Base-by-base conservation (phyloP, 371 early-diverging fungal genomes). In the Coemansia sp. region DNA sequence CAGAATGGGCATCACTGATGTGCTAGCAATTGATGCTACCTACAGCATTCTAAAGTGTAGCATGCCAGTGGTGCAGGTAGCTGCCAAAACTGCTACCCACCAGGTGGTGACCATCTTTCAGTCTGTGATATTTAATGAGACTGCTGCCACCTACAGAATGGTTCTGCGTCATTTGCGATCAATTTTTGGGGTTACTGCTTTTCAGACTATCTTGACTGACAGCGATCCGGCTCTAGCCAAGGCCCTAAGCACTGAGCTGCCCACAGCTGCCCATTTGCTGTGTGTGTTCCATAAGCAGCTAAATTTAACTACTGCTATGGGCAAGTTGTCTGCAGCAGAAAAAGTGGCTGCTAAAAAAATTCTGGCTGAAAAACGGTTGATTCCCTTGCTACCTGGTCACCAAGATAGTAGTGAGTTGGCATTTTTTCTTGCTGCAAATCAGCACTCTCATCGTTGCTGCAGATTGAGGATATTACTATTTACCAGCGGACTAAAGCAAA, bases 31-130 rank as follows among this genome's bases (percentile, higher is more conserved):
- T 11, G 49, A 48, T 48, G 49, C 49, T 11, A 48, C 49, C 9
- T 48, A 48, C 29, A 6, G 31, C 4, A 18, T 48, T 11, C 49
- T 48, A 31, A 24, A 48, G 9, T 48, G 29, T 29, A 14, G 49
- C 32, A 48, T 48, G 49, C 29, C 49, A 4, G 29, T 48, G 24
- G 49, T 48, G 6, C 49, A 48, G 10, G 49, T 48, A 10, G 49
- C 49, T 24, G 49, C 16, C 10, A 48, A 48, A 32, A 48, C 49
- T 11, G 49, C 31, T 8, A 48, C 49, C 3, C 10, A 48, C 3
- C 5, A 48, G 6, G 49, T 48, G 49, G 49, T 48, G 10, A 6
- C 49, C 2, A 8, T 48, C 29, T 31, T 48, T 29, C 49, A 48
- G 49, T 24, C 49, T 11, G 14, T 48, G 8, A 29, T 48, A 4